Conservation (phyloP, 768 basidiomycete species). For the Lactarius psammicola region DNA sequence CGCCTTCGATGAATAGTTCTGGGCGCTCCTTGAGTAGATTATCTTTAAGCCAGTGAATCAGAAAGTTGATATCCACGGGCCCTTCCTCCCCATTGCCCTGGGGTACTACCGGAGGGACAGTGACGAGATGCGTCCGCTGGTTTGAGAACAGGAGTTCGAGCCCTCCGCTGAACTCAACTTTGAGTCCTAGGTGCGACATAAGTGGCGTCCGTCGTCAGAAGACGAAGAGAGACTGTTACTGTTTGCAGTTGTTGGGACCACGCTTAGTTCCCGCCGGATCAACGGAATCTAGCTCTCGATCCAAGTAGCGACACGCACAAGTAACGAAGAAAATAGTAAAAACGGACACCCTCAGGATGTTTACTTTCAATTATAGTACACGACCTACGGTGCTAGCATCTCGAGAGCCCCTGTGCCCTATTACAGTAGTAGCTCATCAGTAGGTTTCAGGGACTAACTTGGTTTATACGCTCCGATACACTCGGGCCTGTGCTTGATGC, state of each 20-base stretch:
- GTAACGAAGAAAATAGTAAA: too few relatives aligned
- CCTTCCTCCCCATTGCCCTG: slow-evolving; percentile 35
- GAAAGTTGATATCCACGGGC: slow-evolving; percentile 64
- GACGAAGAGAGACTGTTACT: background rate
- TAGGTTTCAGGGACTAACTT: too few relatives aligned
- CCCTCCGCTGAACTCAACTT: slow-evolving; percentile 80
- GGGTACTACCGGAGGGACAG: slow-evolving; percentile 50
- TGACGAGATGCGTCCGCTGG: slow-evolving; percentile 54
- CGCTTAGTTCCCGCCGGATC: background rate
- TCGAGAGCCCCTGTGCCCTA: too few relatives aligned
- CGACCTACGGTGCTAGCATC: too few relatives aligned
- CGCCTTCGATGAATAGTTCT: slow-evolving; percentile 86
- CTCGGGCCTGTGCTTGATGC: background rate
- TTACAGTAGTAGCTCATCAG: too few relatives aligned
- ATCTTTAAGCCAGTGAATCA: slow-evolving; percentile 76
- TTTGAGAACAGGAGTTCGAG: slow-evolving; percentile 83
- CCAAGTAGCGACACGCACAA: background rate
- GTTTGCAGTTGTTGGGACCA: slow-evolving; percentile 10
- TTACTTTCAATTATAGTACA: background rate
- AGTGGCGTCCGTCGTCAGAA: background rate
- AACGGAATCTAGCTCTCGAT: slow-evolving; percentile 3
- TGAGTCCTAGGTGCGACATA: slow-evolving; percentile 41
- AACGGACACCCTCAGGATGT: background rate
- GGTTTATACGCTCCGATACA: too few relatives aligned
- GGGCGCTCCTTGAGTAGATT: slow-evolving; percentile 78